Evolutionary conservation across 176 grass and related monocot genomes (phyloP).

Genomic region (Musa beccarii): DNA sequence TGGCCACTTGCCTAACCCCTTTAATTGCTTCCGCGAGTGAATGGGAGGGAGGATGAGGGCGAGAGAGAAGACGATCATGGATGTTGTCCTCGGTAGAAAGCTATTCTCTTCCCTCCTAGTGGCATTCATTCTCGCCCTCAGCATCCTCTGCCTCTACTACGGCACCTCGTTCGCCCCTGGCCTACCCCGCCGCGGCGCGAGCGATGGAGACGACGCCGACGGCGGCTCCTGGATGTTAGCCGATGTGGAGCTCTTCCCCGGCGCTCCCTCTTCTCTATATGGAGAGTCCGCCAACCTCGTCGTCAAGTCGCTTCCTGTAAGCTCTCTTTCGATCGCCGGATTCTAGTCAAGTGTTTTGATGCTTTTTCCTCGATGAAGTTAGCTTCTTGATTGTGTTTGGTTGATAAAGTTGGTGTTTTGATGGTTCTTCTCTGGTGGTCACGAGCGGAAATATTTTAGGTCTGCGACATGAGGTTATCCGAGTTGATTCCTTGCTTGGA

Average conservation of each 20-base stretch:
- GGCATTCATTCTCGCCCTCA: conserved; percentile 36
- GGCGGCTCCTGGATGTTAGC: not conserved
- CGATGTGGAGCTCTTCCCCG: not conserved
- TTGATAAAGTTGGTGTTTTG: not conserved
- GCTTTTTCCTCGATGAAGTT: not conserved
- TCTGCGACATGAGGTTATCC: conserved; percentile 48
- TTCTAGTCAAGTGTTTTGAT: not conserved
- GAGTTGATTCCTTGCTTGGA: conserved; percentile 79
- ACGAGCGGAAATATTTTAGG: conserved; percentile 25
- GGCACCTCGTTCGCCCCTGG: conserved; percentile 46
- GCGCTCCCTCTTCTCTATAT: conserved; percentile 4
- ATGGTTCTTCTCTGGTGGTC: not conserved
- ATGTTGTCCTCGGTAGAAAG: conserved; percentile 19
- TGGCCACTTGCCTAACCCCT: not conserved
- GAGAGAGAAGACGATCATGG: not conserved
- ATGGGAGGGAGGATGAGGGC: not conserved
- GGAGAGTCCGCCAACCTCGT: not conserved
- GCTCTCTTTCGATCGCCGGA: not conserved
- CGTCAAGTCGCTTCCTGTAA: conserved; percentile 30
- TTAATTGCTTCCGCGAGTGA: not conserved
- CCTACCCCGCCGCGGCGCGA: conserved; percentile 28
- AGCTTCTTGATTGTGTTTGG: not conserved
- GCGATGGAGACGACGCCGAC: conserved; percentile 1
- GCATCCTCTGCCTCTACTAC: conserved; percentile 76
- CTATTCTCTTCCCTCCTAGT: conserved; percentile 46